Conservation (phyloP, 352 stramenopile species). For the Phytophthora macrochlamydospora region DNA sequence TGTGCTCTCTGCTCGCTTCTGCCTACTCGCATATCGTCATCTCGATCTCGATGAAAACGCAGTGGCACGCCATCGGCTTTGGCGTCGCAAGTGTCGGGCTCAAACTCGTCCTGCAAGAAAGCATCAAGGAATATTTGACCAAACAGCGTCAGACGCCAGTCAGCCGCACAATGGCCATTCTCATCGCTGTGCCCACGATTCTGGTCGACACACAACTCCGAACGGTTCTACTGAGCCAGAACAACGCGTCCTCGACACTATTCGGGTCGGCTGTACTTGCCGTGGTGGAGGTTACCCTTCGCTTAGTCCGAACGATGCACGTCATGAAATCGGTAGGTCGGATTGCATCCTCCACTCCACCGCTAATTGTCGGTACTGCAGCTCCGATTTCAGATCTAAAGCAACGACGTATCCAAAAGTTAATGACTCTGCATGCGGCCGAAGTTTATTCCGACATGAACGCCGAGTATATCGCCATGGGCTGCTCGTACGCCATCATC, state of each 20-base stretch:
- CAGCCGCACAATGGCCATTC: conserved; percentile 19
- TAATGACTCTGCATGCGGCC: conserved; percentile 23
- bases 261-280: conserved; percentile 32
- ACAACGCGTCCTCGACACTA: conserved; percentile 5
- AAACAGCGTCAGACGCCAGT: conserved; percentile 7
- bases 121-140: conserved; percentile 17
- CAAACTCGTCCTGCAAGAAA: conserved; percentile 19
- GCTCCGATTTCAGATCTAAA: not conserved
- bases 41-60: conserved; percentile 16
- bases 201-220: conserved; percentile 28
- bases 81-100: conserved; percentile 6
- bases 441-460: conserved; percentile 41
- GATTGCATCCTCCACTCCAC: not conserved
- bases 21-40: conserved; percentile 22
- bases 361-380: not conserved
- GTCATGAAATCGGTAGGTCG: conserved; percentile 20
- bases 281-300: conserved; percentile 29
- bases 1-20: conserved; percentile 13
- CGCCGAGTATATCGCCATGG: conserved; percentile 53
- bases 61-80: conserved; percentile 17
- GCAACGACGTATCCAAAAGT: conserved; percentile 7
- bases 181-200: conserved; percentile 26
- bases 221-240: conserved; percentile 23
- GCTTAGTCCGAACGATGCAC: conserved; percentile 21
- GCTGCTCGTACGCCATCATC: conserved; percentile 33